Evolutionary conservation across 2,329 filamentous ascomycete genomes (phyloP).

Genomic region (Rutstroemia sp.): DNA sequence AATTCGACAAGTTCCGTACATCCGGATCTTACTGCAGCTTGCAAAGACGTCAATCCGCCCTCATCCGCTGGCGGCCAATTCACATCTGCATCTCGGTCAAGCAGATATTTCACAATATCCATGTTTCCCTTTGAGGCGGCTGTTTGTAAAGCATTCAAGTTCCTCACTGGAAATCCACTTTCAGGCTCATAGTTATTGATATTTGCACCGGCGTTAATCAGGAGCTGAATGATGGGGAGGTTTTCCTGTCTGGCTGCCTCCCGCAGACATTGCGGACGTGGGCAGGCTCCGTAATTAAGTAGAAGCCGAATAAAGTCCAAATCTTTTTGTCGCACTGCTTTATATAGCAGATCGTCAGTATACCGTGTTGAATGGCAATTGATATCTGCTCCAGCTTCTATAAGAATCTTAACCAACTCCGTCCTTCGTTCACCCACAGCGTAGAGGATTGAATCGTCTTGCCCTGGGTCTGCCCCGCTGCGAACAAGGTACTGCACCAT

Average conservation of each 20-base stretch:
- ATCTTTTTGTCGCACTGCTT: not conserved
- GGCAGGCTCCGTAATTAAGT: not conserved
- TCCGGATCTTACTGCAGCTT: conserved; percentile 7
- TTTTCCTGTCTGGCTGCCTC: not conserved
- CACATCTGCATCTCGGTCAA: conserved; percentile 11
- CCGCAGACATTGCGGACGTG: not conserved
- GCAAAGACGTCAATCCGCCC: conserved; percentile 5
- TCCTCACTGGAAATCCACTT: too few relatives aligned
- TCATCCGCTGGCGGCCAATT: not conserved
- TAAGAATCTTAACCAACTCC: not conserved
- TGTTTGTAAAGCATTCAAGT: conserved; percentile 10
- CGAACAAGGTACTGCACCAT: not conserved
- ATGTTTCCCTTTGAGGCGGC: conserved; percentile 2
- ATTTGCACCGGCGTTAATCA: conserved; percentile 7
- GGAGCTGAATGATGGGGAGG: conserved; percentile 3
- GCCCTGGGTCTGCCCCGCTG: not conserved
- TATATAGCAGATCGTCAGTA: not conserved
- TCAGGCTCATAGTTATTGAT: not conserved
- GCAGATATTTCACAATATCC: conserved; percentile 8
- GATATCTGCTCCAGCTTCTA: not conserved
- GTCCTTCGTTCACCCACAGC: not conserved
- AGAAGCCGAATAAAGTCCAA: not conserved
- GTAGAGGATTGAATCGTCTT: not conserved
- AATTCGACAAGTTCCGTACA: conserved; percentile 5
- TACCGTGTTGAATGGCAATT: not conserved